These are phyloP conservation scores for Tausonia pullulans DNA, from an alignment of 1,284 basidiomycete genomes.

Conservation along the genomic window DNA sequence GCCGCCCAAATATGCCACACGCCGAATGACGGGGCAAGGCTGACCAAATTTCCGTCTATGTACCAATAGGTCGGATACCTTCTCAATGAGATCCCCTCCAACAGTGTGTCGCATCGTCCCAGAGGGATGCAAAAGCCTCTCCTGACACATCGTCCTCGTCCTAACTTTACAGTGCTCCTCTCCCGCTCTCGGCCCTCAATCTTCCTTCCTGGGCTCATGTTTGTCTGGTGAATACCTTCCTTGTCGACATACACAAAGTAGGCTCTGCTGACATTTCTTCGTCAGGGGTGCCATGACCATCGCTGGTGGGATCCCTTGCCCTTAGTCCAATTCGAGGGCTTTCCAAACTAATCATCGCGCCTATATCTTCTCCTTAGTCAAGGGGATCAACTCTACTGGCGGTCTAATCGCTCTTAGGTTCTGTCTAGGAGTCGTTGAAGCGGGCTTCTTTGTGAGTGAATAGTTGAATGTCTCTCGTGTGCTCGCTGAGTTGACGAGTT, in stretches of 20 bases:
- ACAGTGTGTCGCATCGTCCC: not conserved
- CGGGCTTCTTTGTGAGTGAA: constrained; percentile 17
- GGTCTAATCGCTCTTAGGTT: constrained; percentile 21
- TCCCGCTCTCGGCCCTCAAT: constrained; percentile 18
- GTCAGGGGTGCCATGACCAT: not conserved
- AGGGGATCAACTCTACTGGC: constrained; percentile 18
- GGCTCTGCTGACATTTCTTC: no score
- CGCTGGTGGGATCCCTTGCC: not conserved
- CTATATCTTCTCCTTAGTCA: not conserved
- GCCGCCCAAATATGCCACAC: not conserved
- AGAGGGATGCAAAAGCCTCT: no score
- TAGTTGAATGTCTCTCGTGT: not conserved
- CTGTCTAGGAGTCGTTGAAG: constrained; percentile 22
- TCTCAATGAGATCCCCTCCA: constrained; percentile 16
- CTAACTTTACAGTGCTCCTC: constrained; percentile 15
- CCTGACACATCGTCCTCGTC: no score
- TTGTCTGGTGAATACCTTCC: not conserved
- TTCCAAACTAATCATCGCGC: constrained; percentile 14
- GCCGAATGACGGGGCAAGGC: not conserved
- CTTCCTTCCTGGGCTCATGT: constrained; percentile 21
- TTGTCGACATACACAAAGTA: no score
- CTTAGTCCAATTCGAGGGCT: constrained; percentile 16
- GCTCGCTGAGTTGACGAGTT: no score
- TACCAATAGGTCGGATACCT: constrained; percentile 11
- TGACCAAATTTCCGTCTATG: not conserved